Base-by-base conservation (phyloP, 495 filamentous ascomycete species). In the Talaromyces liani region DNA sequence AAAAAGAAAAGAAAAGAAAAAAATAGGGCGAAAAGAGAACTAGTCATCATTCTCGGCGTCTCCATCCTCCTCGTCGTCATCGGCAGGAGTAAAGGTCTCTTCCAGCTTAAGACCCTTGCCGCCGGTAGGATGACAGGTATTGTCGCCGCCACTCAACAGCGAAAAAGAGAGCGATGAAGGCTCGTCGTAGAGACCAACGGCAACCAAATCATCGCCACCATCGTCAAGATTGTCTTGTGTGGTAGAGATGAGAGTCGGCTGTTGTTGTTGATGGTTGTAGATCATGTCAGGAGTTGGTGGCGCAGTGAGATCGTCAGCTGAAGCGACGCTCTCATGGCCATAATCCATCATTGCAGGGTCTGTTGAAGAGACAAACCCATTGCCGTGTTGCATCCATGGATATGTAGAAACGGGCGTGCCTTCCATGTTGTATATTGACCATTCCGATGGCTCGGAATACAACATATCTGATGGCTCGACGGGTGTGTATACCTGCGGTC, bases 31-130 rank as follows among this genome's bases (percentile, higher is more conserved):
- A 56, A 56, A 29, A 29, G 8, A 56, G 12, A 1, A 29, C 10
- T 75, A 76, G 9, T 80, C 80, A 3, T 71, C 65, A 12, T 69
- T 70, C 14, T 81, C 77, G 8, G 76, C 77, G 20, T 79, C 79
- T 14, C 78, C 83, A 0, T 84, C 80, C 6, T 83, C 81, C 1
- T 86, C 81, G 31, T 85, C 83, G 6, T 88, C 85, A 31, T 86
- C 82, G 6, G 89, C 88, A 12, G 91, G 91, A 34, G 86, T 85
- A 81, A 90, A 95, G 5, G 88, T 88, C 65, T 93, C 91, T 76
- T 93, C 91, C 14, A 95, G 77, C 69, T 93, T 95, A 67, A 93
- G 73, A 0, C 90, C 90, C 69, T 90, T 90, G 49, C 90, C 89
- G 49, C 90, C 89, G 12, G 78, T 74, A 36, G 27, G 18, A 4